Evolutionary conservation across 306 rosid genomes (phyloP), one percentile per base, ranked within the genome.

Genomic region (Chamaecrista fasciculata): DNA sequence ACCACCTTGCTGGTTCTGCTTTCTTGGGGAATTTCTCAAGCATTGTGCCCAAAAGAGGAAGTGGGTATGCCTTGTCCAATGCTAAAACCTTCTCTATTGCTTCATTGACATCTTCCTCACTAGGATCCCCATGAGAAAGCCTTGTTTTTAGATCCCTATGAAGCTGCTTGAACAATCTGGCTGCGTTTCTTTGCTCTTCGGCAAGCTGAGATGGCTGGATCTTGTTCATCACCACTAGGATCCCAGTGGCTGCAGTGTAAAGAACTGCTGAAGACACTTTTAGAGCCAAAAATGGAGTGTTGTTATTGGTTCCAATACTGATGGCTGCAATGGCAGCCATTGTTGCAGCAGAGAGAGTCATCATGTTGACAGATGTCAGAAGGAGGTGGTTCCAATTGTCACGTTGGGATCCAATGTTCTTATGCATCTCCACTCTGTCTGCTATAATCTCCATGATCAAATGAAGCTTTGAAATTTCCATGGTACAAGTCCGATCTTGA

Each of bases 171-270:
- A 90, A 90, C 57, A 90, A 67, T 51, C 95, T 89, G 1, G 84
- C 70, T 1, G 91, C 86, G 24, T 78, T 83, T 64, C 96, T 61
- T 7, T 92, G 93, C 37, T 87, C 96, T 62, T 92, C 96, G 1
- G 83, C 89, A 5, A 92, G 87, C 71, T 92, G 98, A 10, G 98
- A 89, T 12, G 98, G 92, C 53, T 89, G 98, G 62, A 89, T 78
- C 66, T 78, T 89, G 89, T 83, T 92, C 87, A 86, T 86, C 71
- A 84, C 72, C 78, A 73, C 47, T 65, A 80, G 72, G 14, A 92
- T 65, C 12, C 80, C 91, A 3, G 91, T 83, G 23, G 92, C 88
- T 11, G 90, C 82, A 57, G 76, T 68, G 65, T 82, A 92, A 7
- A 92, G 91, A 47, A 86, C 29, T 23, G 81, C 80, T 8, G 96